A percentile compares a stretch with the other conserved stretches of the same genome.
These are phyloP conservation scores for Choiromyces venosus DNA, from an alignment of 495 filamentous ascomycete genomes.

Conservation along the genomic window DNA sequence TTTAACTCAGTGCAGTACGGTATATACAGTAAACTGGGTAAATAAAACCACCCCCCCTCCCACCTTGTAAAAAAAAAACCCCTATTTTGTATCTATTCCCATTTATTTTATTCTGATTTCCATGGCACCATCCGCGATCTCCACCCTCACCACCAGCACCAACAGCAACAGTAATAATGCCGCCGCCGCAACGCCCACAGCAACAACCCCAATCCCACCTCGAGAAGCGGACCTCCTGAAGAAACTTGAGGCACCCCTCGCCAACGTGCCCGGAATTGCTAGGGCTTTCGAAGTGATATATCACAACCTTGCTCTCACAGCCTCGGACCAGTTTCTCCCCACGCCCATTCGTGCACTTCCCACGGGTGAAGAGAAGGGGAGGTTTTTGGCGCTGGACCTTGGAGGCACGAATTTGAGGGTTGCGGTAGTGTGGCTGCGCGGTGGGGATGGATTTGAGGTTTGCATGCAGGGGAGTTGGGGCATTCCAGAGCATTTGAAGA, in stretches of 20 bases:
- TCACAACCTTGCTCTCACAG: conserved; percentile 57
- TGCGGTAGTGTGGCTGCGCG: conserved; percentile 66
- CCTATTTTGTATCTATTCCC: background rate
- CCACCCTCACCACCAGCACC: background rate
- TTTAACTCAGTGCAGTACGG: background rate
- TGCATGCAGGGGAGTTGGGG: conserved; percentile 52
- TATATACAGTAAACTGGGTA: background rate
- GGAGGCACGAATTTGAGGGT: conserved; percentile 77
- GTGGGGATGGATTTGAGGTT: conserved; percentile 42
- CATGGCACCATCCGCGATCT: conserved; percentile 36
- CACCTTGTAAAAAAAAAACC: background rate
- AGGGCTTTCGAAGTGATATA: conserved; percentile 59
- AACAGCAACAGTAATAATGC: conserved; percentile 1
- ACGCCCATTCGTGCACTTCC: conserved; percentile 73
- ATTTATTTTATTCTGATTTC: conserved; percentile 15
- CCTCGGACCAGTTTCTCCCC: conserved; percentile 66
- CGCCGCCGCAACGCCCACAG: conserved; percentile 1
- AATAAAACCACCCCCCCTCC: conserved; percentile 22
- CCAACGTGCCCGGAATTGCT: conserved; percentile 56
- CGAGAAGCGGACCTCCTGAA: conserved; percentile 20
- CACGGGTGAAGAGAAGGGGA: conserved; percentile 56
- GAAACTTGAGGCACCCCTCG: conserved; percentile 28
- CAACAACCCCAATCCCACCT: background rate
- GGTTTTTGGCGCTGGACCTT: conserved; percentile 55
- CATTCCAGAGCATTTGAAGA: conserved; percentile 73